Evolutionary conservation across 495 filamentous ascomycete species (phyloP), one percentile per base, ranked within the genome.

Genomic region (Aspergillus hancockii): DNA sequence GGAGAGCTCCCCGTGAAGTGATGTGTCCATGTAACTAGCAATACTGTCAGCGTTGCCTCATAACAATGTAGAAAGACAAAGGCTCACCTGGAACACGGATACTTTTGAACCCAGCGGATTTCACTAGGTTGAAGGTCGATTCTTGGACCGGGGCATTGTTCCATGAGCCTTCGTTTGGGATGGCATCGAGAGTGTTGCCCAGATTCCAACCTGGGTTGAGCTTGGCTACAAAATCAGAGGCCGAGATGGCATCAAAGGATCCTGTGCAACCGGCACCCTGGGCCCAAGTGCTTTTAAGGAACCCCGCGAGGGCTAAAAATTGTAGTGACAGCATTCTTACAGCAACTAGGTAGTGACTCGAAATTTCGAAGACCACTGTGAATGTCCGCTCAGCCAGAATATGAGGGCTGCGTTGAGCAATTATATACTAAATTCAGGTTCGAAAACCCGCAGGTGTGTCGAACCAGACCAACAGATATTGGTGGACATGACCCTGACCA

Each of bases 81-180:
- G 0, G 9, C 67, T 46, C 59, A 81, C 80, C 79, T 60, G 83
- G 85, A 55, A 88, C 79, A 14, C 84, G 74, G 52, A 88, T 76
- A 51, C 79, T 80, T 54, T 83, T 85, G 65, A 83, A 86, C 8
- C 84, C 85, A 6, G 80, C 75, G 1, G 70, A 66, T 64, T 84
- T 79, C 19, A 85, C 74, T 23, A 76, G 68, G 31, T 79, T 71
- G 23, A 88, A 81, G 0, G 81, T 83, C 2, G 70, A 67, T 5
- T 68, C 71, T 21, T 78, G 61, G 18, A 85, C 79, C 16, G 68
- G 61, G 1, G 77, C 67, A 57, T 85, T 87, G 49, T 81, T 82
- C 85, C 85, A 88, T 4, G 75, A 79, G 2, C 81, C 83, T 60
- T 88, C 85, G 49, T 76, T 70, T 5, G 83, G 79, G 16, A 78